phyloP scores from a whole-genome alignment of 2,329 filamentous ascomycete genomes.

The Aspergillus fumigatus region DNA sequence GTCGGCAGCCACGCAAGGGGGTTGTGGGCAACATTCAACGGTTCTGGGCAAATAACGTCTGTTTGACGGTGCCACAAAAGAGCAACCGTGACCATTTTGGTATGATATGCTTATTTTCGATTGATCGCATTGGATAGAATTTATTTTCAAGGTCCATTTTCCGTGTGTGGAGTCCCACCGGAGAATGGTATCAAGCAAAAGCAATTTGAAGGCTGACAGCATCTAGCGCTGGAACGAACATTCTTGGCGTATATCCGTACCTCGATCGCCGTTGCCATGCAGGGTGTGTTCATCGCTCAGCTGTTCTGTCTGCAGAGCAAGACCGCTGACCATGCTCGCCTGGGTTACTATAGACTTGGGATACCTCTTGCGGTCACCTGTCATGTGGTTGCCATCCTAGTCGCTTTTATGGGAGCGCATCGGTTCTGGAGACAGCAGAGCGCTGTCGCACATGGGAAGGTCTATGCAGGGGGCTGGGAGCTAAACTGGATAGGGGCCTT shows the following conservation, averaged over 20 bases:
- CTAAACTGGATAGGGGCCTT: conserved; percentile 46
- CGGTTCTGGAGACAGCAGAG: conserved; percentile 60
- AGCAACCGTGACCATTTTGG: conserved; percentile 41
- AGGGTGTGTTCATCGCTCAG: conserved; percentile 62
- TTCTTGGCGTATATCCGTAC: conserved; percentile 71
- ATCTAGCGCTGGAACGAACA: conserved; percentile 65
- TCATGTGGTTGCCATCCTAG: conserved; percentile 49
- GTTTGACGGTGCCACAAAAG: conserved; percentile 35
- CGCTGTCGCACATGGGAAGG: conserved; percentile 54
- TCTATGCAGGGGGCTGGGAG: conserved; percentile 57
- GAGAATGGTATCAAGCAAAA: not conserved
- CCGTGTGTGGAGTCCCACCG: not conserved
- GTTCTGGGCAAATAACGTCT: conserved; percentile 69
- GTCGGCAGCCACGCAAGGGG: conserved; percentile 36
- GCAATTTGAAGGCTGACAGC: not conserved
- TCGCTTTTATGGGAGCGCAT: conserved; percentile 51
- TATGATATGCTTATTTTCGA: conserved; percentile 17
- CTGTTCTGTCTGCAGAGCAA: conserved; percentile 56
- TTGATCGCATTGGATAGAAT: not conserved
- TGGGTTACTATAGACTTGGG: conserved; percentile 59
- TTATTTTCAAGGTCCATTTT: not conserved
- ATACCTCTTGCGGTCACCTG: conserved; percentile 52
- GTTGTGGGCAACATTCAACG: conserved; percentile 63
- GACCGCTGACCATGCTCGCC: conserved; percentile 22
- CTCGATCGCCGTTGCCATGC: conserved; percentile 63